Evolutionary conservation across 192 early-diverging fungal species (phyloP).

Genomic region (Gonapodya prolifera): DNA sequence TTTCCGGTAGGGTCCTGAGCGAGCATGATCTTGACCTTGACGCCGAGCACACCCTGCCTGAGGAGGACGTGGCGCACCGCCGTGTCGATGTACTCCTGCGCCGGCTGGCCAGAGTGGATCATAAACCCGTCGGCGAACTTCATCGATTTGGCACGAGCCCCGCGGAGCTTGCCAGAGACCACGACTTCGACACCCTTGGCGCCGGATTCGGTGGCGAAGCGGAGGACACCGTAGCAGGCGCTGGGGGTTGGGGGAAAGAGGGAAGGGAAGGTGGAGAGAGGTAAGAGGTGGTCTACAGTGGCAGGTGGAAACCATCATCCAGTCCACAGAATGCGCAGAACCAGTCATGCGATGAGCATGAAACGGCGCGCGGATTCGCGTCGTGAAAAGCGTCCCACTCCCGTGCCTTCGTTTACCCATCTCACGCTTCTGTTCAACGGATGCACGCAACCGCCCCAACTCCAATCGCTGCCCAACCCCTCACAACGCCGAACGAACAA

Average conservation of each 20-base stretch:
- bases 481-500: too few species aligned
- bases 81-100: slow-evolving; percentile 86
- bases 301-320: background rate
- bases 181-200: slow-evolving; percentile 99
- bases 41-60: slow-evolving; percentile 96
- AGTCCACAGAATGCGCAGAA: too few species aligned
- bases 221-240: slow-evolving; percentile 96
- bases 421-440: too few species aligned
- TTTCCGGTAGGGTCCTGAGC: slow-evolving; percentile 75
- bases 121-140: slow-evolving; percentile 99
- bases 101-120: slow-evolving; percentile 85
- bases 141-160: slow-evolving; percentile 99
- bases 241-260: too few species aligned
- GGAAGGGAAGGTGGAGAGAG: background rate
- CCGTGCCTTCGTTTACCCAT: too few species aligned
- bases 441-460: too few species aligned
- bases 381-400: too few species aligned
- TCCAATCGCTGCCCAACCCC: too few species aligned
- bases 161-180: slow-evolving; percentile 98
- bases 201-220: slow-evolving; percentile 98
- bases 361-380: background rate
- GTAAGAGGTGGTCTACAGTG: background rate
- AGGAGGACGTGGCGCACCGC: slow-evolving; percentile 96
- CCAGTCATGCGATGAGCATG: background rate
- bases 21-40: slow-evolving; percentile 99